These are phyloP conservation scores for Phylloporus scabripes DNA, from an alignment of 768 basidiomycete species.

Conservation along the genomic window DNA sequence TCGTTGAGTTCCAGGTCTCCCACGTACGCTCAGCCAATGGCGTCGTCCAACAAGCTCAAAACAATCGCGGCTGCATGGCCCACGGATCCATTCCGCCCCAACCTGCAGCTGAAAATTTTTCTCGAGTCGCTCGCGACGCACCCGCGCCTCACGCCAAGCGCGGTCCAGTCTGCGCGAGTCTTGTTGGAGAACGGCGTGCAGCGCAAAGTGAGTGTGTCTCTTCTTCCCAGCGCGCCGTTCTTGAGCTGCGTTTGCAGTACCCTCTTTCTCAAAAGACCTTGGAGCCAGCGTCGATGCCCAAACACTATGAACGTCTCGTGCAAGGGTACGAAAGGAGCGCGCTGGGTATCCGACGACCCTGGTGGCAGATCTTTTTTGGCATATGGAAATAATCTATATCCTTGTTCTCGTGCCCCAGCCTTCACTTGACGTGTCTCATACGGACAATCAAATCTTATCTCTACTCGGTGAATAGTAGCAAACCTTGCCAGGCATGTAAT, in stretches of 20 bases:
- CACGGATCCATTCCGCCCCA: slow-evolving; percentile 70
- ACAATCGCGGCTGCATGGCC: slow-evolving; percentile 60
- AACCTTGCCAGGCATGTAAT: neutral
- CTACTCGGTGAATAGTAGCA: neutral
- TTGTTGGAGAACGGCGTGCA: slow-evolving; percentile 51
- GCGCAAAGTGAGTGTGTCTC: slow-evolving; percentile 43
- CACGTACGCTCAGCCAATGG: slow-evolving; percentile 12
- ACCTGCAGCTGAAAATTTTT: slow-evolving; percentile 65
- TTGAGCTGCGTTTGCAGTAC: slow-evolving; percentile 43
- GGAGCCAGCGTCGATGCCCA: slow-evolving; percentile 64
- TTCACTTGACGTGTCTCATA: too few relatives aligned
- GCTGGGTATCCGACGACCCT: slow-evolving; percentile 69
- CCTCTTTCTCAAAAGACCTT: slow-evolving; percentile 58
- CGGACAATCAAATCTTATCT: neutral
- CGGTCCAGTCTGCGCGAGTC: slow-evolving; percentile 54
- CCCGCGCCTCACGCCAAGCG: slow-evolving; percentile 57
- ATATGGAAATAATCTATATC: slow-evolving; percentile 43
- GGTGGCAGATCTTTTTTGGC: slow-evolving; percentile 81
- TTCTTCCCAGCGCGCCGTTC: neutral
- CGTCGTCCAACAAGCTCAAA: slow-evolving; percentile 38
- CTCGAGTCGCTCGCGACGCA: slow-evolving; percentile 61
- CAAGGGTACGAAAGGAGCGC: slow-evolving; percentile 73
- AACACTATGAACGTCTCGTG: slow-evolving; percentile 66
- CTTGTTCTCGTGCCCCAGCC: too few relatives aligned
- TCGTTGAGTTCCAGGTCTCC: neutral